These are phyloP conservation scores for Ophiostoma pallidulum DNA, from an alignment of 2,329 filamentous ascomycete genomes.

Conservation along the genomic window DNA sequence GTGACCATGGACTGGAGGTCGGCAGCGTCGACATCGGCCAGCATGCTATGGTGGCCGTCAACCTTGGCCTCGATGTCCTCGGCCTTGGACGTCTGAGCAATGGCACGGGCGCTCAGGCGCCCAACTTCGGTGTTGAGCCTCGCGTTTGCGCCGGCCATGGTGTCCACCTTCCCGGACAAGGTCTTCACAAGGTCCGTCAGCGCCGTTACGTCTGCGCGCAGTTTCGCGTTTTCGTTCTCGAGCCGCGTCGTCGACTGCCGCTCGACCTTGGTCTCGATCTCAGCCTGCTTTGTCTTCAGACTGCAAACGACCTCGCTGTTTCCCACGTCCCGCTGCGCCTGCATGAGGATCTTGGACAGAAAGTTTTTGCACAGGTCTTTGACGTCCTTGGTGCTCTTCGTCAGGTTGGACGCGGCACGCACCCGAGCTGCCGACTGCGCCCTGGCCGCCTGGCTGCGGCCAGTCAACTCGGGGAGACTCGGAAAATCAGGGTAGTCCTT, in stretches of 20 bases:
- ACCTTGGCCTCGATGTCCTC: slow-evolving; percentile 1
- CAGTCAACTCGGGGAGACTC: slow-evolving; percentile 1
- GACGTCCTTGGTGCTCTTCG: background rate
- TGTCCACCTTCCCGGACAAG: background rate
- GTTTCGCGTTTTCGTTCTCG: background rate
- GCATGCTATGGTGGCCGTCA: background rate
- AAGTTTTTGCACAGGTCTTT: background rate
- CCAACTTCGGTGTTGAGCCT: background rate
- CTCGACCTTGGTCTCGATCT: background rate
- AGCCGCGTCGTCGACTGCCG: background rate
- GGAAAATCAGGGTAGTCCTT: slow-evolving; percentile 12
- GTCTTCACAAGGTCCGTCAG: background rate
- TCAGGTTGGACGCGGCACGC: no score
- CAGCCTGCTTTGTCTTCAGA: background rate
- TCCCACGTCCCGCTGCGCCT: background rate
- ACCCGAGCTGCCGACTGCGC: no score
- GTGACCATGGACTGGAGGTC: background rate
- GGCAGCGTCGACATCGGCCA: slow-evolving; percentile 4
- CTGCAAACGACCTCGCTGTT: background rate
- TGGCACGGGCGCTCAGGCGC: background rate
- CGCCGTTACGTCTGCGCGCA: background rate
- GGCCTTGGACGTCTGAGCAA: background rate
- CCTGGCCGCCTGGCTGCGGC: no score
- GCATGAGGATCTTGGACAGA: background rate
- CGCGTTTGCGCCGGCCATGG: background rate